Conservation (phyloP, 768 basidiomycete species). For the Hirschioporus abietinus region DNA sequence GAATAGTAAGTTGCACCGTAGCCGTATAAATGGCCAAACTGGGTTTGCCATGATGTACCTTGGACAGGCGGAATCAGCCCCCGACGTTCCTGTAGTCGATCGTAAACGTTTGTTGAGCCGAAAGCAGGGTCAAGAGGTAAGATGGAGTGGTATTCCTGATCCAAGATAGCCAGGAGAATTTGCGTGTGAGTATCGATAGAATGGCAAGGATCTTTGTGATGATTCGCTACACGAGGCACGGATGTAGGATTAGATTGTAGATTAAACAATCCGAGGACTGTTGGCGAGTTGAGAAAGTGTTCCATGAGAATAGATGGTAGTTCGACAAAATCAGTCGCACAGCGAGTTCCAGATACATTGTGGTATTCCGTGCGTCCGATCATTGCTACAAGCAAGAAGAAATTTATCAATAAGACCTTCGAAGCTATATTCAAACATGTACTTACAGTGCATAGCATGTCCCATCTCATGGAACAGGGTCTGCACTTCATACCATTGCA, state of each 20-base stretch:
- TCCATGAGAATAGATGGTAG: constrained; percentile 99
- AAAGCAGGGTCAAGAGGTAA: constrained; percentile 49
- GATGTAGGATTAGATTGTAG: constrained; percentile 37
- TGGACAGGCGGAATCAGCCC: constrained; percentile 80
- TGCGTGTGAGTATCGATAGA: constrained; percentile 88
- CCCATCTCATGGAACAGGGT: constrained; percentile 99
- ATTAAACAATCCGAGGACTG: constrained; percentile 77
- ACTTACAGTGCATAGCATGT: constrained; percentile 98
- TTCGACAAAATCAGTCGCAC: constrained; percentile 97
- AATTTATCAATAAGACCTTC: constrained; percentile 6
- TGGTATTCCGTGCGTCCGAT: constrained; percentile 96
- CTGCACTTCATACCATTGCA: constrained; percentile 91
- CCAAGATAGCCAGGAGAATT: constrained; percentile 82
- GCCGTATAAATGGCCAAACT: constrained; percentile 92
- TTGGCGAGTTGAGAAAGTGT: constrained; percentile 84
- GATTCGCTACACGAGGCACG: constrained; percentile 48
- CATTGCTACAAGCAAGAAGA: constrained; percentile 65
- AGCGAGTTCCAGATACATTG: constrained; percentile 95
- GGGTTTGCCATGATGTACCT: constrained; percentile 90
- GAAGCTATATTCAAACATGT: background rate
- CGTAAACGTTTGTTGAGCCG: constrained; percentile 66
- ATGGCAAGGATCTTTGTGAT: constrained; percentile 70
- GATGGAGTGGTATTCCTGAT: constrained; percentile 87
- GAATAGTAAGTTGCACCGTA: constrained; percentile 99
- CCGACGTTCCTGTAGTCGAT: constrained; percentile 54